These are phyloP conservation scores for Cardamine chenopodiifolia DNA, from an alignment of 345 rosid genomes.

Conservation along the genomic window DNA sequence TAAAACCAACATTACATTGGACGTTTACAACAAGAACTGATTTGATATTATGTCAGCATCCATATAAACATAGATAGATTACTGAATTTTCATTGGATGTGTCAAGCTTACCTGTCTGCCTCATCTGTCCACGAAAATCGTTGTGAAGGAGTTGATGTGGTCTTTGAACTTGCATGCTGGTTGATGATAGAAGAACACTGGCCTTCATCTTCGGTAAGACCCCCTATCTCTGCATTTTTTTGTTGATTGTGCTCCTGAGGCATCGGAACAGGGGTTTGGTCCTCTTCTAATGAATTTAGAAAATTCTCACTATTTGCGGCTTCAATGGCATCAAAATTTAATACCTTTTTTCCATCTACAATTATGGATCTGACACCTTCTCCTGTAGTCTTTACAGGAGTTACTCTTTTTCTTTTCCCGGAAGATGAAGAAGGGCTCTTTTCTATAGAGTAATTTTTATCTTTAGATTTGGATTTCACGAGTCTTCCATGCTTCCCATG, in stretches of 20 bases:
- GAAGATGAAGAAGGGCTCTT: slow-evolving; percentile 45
- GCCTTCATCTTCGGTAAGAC: slow-evolving; percentile 50
- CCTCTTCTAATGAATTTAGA: slow-evolving; percentile 42
- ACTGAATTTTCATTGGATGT: slow-evolving; percentile 20
- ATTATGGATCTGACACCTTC: slow-evolving; percentile 45
- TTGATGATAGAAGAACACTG: slow-evolving; percentile 50
- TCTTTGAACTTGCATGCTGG: slow-evolving; percentile 50
- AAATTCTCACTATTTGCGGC: slow-evolving; percentile 36
- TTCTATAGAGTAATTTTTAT: slow-evolving; percentile 40
- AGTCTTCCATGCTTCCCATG: slow-evolving; percentile 62
- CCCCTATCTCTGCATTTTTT: slow-evolving; percentile 46
- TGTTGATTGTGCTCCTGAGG: slow-evolving; percentile 43
- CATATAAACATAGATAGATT: slow-evolving; percentile 21
- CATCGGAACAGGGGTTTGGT: slow-evolving; percentile 39
- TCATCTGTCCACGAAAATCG: slow-evolving; percentile 89
- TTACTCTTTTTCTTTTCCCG: slow-evolving; percentile 62
- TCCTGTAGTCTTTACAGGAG: slow-evolving; percentile 44
- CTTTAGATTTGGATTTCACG: slow-evolving; percentile 41
- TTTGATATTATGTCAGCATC: slow-evolving; percentile 7
- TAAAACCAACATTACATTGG: slow-evolving; percentile 17
- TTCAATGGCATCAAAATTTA: slow-evolving; percentile 28
- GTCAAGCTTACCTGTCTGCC: slow-evolving; percentile 70
- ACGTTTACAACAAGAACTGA: slow-evolving; percentile 4
- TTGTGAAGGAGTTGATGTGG: slow-evolving; percentile 51
- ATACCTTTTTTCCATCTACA: slow-evolving; percentile 28